phyloP scores from a whole-genome alignment of 2,329 filamentous ascomycete genomes.

The Talaromyces funiculosus region DNA sequence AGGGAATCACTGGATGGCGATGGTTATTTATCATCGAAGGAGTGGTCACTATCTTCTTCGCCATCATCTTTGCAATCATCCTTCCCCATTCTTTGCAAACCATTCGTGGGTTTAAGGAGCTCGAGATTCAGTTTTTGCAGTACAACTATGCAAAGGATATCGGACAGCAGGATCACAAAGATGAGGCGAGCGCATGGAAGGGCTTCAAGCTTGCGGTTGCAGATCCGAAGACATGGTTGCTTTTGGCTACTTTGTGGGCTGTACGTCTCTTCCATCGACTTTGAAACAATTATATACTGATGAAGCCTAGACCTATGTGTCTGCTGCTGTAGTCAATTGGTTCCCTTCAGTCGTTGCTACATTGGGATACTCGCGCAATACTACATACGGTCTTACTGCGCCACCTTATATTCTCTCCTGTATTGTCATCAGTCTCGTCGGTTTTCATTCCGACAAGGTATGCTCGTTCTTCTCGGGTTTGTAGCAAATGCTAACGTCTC shows the following conservation, averaged over 20 bases:
- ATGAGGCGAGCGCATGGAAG: constrained; percentile 23
- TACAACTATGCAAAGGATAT: constrained; percentile 33
- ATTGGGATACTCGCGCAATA: constrained; percentile 41
- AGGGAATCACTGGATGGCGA: constrained; percentile 38
- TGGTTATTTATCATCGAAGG: constrained; percentile 51
- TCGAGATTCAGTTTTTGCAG: constrained; percentile 38
- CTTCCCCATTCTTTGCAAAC: constrained; percentile 50
- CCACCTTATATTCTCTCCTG: constrained; percentile 29
- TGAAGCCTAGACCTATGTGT: constrained; percentile 35
- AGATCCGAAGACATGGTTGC: constrained; percentile 35
- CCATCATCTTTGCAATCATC: constrained; percentile 50
- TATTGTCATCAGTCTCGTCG: constrained; percentile 27
- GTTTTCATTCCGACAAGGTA: constrained; percentile 26
- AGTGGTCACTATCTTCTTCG: constrained; percentile 33
- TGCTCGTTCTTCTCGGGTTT: neutral
- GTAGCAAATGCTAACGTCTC: neutral
- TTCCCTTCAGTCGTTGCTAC: constrained; percentile 42
- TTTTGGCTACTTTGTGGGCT: constrained; percentile 29
- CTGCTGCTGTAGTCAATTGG: constrained; percentile 40
- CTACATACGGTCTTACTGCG: constrained; percentile 44
- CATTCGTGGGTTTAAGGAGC: constrained; percentile 31
- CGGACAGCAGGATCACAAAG: constrained; percentile 14
- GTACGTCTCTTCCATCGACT: constrained; percentile 15
- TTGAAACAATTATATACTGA: constrained; percentile 20
- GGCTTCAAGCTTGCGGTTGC: constrained; percentile 27